A percentile compares a stretch with the other conserved stretches of the same genome.
phyloP scores from a whole-genome alignment of 2,329 filamentous ascomycete genomes.

The Myrmaecium sp. region DNA sequence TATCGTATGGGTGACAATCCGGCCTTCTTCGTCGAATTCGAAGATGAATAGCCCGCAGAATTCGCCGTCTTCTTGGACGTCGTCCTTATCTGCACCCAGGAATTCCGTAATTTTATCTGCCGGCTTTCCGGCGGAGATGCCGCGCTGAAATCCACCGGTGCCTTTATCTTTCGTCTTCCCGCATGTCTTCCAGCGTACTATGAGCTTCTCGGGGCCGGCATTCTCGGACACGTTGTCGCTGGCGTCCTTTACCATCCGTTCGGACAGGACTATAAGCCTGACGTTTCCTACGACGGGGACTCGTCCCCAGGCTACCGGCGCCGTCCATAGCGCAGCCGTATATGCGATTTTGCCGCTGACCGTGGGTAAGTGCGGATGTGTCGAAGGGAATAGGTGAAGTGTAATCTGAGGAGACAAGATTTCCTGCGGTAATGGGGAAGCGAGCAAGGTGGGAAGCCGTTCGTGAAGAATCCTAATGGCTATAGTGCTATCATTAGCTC shows the following conservation, averaged over 20 bases:
- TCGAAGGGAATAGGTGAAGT: slow-evolving; percentile 50
- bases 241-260: slow-evolving; percentile 58
- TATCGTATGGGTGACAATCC: slow-evolving; percentile 77
- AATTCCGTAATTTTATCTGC: slow-evolving; percentile 39
- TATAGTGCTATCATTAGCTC: slow-evolving; percentile 12
- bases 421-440: slow-evolving; percentile 42
- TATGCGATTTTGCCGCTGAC: slow-evolving; percentile 85
- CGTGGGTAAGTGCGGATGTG: slow-evolving; percentile 76
- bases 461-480: slow-evolving; percentile 45
- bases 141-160: slow-evolving; percentile 27
- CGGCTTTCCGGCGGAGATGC: slow-evolving; percentile 26
- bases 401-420: slow-evolving; percentile 45
- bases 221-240: slow-evolving; percentile 22
- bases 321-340: slow-evolving; percentile 85
- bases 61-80: slow-evolving; percentile 34
- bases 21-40: slow-evolving; percentile 77
- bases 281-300: slow-evolving; percentile 85
- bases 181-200: slow-evolving; percentile 76
- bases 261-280: slow-evolving; percentile 68
- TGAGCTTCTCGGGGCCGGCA: slow-evolving; percentile 54
- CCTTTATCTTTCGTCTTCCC: slow-evolving; percentile 32
- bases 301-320: slow-evolving; percentile 87
- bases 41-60: slow-evolving; percentile 92
- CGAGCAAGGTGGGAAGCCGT: slow-evolving; percentile 42
- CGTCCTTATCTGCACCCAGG: slow-evolving; percentile 33